Evolutionary conservation across 805 yeast species (phyloP).

Genomic region (Zygosaccharomyces lentus): DNA sequence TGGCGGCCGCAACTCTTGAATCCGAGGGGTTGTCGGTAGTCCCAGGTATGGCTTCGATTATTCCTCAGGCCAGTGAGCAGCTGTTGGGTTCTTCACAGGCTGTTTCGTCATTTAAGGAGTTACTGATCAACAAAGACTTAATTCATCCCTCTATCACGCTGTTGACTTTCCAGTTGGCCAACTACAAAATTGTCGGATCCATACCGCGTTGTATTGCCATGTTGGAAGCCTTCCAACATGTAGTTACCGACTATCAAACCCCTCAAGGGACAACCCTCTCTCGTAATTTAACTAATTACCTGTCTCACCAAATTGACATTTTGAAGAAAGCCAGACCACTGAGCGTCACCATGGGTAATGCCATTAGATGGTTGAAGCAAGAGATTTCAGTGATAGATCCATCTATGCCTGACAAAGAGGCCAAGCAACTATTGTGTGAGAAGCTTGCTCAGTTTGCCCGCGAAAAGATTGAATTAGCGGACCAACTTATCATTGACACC

Average conservation of each 20-base stretch:
- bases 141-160: constrained; percentile 84
- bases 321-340: constrained; percentile 87
- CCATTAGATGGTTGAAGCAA: constrained; percentile 95
- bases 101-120: constrained; percentile 31
- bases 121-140: constrained; percentile 40
- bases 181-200: constrained; percentile 86
- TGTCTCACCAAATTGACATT: constrained; percentile 89
- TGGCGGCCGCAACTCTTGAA: constrained; percentile 29
- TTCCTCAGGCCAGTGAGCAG: constrained; percentile 42
- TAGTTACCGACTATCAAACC: constrained; percentile 74
- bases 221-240: constrained; percentile 77
- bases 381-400: constrained; percentile 80
- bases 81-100: constrained; percentile 27
- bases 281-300: constrained; percentile 81
- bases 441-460: constrained; percentile 75
- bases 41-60: constrained; percentile 38
- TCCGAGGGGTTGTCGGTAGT: constrained; percentile 32
- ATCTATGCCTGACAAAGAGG: constrained; percentile 52
- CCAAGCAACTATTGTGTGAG: constrained; percentile 58
- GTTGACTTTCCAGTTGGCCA: constrained; percentile 73
- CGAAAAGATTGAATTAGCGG: constrained; percentile 83
- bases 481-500: constrained; percentile 70
- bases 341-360: constrained; percentile 93
- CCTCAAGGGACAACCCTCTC: constrained; percentile 82
- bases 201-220: constrained; percentile 78